Conservation (phyloP, 1,284 basidiomycete genomes). For the Tylopilus sp. region DNA sequence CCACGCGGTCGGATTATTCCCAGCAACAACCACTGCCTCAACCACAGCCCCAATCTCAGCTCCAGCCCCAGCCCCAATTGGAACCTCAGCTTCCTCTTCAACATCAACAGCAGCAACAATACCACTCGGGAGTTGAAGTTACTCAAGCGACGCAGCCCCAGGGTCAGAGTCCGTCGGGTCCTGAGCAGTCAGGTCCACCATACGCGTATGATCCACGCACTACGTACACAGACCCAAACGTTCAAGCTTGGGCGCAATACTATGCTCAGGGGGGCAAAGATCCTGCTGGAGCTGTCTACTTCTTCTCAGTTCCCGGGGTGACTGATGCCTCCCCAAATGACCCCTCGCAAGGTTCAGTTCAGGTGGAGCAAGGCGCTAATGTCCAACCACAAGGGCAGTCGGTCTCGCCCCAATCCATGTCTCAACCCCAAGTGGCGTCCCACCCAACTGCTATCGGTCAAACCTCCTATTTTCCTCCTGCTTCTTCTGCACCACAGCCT, state of each 20-base stretch:
- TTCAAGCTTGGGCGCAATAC: constrained; percentile 85
- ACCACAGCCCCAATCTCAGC: constrained; percentile 29
- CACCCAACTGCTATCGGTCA: constrained; percentile 25
- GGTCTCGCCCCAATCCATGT: constrained; percentile 24
- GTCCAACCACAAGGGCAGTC: constrained; percentile 30
- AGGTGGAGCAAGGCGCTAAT: constrained; percentile 15
- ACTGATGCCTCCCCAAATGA: constrained; percentile 49
- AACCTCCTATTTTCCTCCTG: constrained; percentile 25
- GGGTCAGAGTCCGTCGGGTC: constrained; percentile 21
- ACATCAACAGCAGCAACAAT: constrained; percentile 33
- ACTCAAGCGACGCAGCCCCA: constrained; percentile 26
- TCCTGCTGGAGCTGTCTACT: constrained; percentile 77
- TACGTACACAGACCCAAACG: constrained; percentile 77
- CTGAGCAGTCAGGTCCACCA: constrained; percentile 62
- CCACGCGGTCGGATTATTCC: constrained; percentile 41
- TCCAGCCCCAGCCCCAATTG: constrained; percentile 26
- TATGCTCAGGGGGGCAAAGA: constrained; percentile 81
- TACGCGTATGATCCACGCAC: constrained; percentile 74
- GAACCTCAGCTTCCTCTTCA: constrained; percentile 24
- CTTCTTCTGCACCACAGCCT: constrained; percentile 23
- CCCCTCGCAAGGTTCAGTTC: constrained; percentile 12
- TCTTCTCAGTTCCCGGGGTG: constrained; percentile 77
- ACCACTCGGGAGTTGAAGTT: constrained; percentile 22
- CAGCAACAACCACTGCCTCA: constrained; percentile 38
- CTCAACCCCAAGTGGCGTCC: constrained; percentile 28